Evolutionary conservation across 2,329 filamentous ascomycete species (phyloP).

Genomic region (Coniosporium tulheliwenetii): DNA sequence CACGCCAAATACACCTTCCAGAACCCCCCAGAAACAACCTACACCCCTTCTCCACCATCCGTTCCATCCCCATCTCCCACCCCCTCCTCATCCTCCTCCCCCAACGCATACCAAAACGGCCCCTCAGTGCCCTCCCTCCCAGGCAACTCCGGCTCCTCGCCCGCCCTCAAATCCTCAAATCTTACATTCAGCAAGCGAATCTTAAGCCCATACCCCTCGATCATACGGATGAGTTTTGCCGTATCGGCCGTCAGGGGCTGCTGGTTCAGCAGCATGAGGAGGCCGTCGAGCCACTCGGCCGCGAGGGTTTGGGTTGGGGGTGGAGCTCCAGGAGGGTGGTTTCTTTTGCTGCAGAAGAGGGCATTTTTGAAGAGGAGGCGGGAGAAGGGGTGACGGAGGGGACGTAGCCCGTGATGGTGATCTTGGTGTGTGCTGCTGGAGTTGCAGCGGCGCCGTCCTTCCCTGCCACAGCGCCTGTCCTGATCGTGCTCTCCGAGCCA

Average conservation of each 20-base stretch:
- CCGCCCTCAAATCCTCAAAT: conserved; percentile 54
- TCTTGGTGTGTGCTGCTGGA: conserved; percentile 54
- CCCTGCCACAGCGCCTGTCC: conserved; percentile 11
- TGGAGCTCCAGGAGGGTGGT: conserved; percentile 66
- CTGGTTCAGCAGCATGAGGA: conserved; percentile 90
- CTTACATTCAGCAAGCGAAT: conserved; percentile 83
- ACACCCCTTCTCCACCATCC: background rate
- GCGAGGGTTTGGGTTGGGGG: conserved; percentile 69
- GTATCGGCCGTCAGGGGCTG: conserved; percentile 95
- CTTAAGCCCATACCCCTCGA: conserved; percentile 82
- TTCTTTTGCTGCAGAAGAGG: conserved; percentile 30
- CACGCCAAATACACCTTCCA: no score
- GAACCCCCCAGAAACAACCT: background rate
- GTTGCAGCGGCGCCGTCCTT: conserved; percentile 15
- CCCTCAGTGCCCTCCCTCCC: conserved; percentile 75
- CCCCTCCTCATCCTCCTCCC: conserved; percentile 10
- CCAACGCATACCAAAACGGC: conserved; percentile 75
- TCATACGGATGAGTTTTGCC: conserved; percentile 70
- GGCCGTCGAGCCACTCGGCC: conserved; percentile 90
- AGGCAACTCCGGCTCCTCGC: conserved; percentile 40
- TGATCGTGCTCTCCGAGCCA: conserved; percentile 31
- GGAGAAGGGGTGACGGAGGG: conserved; percentile 10
- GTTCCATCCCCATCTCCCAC: background rate
- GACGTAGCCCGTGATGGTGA: conserved; percentile 71
- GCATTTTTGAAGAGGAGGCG: conserved; percentile 1